Evolutionary conservation across 768 basidiomycete genomes (phyloP).

Genomic region (Tricholoma bakamatsutake): DNA sequence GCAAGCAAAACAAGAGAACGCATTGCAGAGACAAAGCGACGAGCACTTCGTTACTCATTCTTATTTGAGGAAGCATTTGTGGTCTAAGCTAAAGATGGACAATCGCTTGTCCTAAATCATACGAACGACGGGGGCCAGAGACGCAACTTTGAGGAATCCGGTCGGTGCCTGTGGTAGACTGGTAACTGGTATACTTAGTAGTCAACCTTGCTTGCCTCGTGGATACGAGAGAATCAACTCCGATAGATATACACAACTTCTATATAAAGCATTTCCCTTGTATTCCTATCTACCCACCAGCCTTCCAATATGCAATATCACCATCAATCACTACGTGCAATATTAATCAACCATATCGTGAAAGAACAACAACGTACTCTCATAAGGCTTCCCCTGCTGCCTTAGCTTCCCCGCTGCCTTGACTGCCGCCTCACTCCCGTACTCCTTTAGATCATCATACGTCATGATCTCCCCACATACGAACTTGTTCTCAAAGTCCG

Average conservation of each 20-base stretch:
- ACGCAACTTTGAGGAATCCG: too few relatives aligned
- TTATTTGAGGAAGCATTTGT: too few relatives aligned
- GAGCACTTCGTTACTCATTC: too few relatives aligned
- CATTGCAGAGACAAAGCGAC: background rate
- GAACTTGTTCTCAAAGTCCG: constrained; percentile 97
- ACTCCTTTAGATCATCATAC: constrained; percentile 84
- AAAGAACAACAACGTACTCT: constrained; percentile 53
- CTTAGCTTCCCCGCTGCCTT: constrained; percentile 93
- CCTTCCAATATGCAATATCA: constrained; percentile 91
- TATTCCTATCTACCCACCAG: constrained; percentile 41
- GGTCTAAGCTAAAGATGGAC: too few relatives aligned
- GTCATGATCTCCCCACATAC: constrained; percentile 97
- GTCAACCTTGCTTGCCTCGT: too few relatives aligned
- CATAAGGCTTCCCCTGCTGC: constrained; percentile 96
- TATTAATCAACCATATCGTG: constrained; percentile 3
- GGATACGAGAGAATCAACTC: too few relatives aligned
- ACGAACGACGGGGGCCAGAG: too few relatives aligned
- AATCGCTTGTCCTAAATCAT: too few relatives aligned
- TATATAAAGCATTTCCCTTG: background rate
- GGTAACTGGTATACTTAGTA: too few relatives aligned
- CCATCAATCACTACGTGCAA: constrained; percentile 66
- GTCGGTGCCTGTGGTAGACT: too few relatives aligned
- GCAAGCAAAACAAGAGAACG: background rate
- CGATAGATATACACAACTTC: background rate
- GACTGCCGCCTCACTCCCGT: constrained; percentile 85